Evolutionary conservation across 179 eudicot species (phyloP), one percentile per base, ranked within the genome.

Genomic region (Amaranthus tricolor): DNA sequence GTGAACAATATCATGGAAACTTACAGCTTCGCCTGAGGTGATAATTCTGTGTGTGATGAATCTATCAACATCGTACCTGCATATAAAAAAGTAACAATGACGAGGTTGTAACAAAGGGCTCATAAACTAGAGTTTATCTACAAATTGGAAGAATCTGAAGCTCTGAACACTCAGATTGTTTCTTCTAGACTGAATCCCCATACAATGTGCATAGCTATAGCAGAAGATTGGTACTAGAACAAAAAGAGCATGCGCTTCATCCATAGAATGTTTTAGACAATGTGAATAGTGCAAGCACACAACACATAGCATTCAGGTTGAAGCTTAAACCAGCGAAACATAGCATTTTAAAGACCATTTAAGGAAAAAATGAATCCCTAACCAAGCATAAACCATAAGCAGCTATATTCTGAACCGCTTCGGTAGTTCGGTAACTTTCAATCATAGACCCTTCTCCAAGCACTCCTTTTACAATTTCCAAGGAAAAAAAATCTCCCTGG

Each of bases 61-160:
- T 76, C 84, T 81, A 17, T 84, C 87, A 62, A 84, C 87, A 56
- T 84, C 87, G 73, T 84, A 84, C 87, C 87, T 84, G 80, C 65
- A 40, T 14, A 63, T 45, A 59, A 70, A 56, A 76, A 55, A 74
- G 17, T 51, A 45, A 68, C 11, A 63, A 9, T 17, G 31, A n/a
- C 9, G 48, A 77, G 49, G 60, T 71, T 19, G 52, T 17, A 65
- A 43, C 67, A 58, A 17, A n/a, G n/a, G 61, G 49, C 52, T 11
- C 52, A 45, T 11, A 44, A 62, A 1, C 14, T 62, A 54, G 12
- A 44, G 1, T 9, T 10, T 2, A 68, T 53, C 47, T 53, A 68
- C 9, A 24, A 12, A 24, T 24, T 3, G n/a, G 14, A 8, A 14
- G 47, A 9, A 52, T 14, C n/a, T 15, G 17, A 68, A 19, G n/a